These are phyloP conservation scores for Phytopythium chamaehyphon DNA, from an alignment of 352 stramenopile species.

Conservation along the genomic window DNA sequence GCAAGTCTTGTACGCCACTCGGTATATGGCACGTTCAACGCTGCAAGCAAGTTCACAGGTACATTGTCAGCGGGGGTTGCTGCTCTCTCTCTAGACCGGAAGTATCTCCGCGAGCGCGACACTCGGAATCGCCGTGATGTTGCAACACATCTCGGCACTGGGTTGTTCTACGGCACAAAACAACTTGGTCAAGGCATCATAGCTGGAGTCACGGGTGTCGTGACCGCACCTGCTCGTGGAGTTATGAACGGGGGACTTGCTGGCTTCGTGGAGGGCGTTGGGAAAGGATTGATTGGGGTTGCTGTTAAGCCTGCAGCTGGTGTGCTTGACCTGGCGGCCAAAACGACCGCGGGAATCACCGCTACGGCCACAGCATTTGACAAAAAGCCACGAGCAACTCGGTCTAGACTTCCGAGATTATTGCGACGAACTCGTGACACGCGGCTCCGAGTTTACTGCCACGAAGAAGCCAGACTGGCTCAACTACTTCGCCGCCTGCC, in stretches of 20 bases:
- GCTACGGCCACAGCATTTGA: slow-evolving; percentile 82
- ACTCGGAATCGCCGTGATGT: slow-evolving; percentile 76
- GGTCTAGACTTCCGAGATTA: slow-evolving; percentile 71
- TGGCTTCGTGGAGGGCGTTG: slow-evolving; percentile 87
- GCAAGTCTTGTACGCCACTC: slow-evolving; percentile 89
- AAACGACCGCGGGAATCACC: slow-evolving; percentile 77
- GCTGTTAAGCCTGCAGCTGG: slow-evolving; percentile 87
- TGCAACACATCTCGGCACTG: slow-evolving; percentile 80
- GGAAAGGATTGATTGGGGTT: slow-evolving; percentile 84
- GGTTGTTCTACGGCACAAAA: slow-evolving; percentile 85
- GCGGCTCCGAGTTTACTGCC: slow-evolving; percentile 71
- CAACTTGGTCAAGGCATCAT: slow-evolving; percentile 90
- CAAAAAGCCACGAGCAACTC: slow-evolving; percentile 57
- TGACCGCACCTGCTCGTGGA: slow-evolving; percentile 88
- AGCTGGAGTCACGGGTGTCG: slow-evolving; percentile 86
- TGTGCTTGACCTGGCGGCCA: slow-evolving; percentile 77
- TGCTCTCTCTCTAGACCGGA: slow-evolving; percentile 84
- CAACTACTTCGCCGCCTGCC: slow-evolving; percentile 58
- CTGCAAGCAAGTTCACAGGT: slow-evolving; percentile 91
- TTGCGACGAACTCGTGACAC: slow-evolving; percentile 69
- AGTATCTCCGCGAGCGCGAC: slow-evolving; percentile 85
- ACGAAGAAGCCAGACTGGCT: slow-evolving; percentile 61
- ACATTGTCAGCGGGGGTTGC: slow-evolving; percentile 90
- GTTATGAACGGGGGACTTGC: slow-evolving; percentile 87
- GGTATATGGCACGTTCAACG: slow-evolving; percentile 91